Conservation (phyloP, 2,329 filamentous ascomycete genomes). For the Paecilomyces dactylethromorphus region DNA sequence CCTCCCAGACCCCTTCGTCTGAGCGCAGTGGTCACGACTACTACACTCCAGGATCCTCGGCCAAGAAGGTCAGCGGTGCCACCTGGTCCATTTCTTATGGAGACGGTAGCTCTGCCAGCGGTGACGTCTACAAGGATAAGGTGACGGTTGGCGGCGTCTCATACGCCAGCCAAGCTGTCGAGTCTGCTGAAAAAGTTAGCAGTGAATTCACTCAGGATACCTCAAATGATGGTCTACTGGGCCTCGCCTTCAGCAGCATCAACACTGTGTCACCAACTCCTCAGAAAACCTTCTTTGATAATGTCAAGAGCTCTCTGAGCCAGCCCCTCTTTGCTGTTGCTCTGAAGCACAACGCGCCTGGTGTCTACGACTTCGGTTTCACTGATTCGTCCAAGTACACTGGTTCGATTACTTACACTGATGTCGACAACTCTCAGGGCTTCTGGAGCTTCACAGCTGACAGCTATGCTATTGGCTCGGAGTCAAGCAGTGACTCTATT, state of each 20-base stretch:
- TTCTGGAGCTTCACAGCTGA: constrained; percentile 58
- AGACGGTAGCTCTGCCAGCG: constrained; percentile 57
- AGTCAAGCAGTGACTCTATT: constrained; percentile 37
- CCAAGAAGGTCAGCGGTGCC: constrained; percentile 41
- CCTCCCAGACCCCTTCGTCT: constrained; percentile 46
- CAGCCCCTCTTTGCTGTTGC: constrained; percentile 48
- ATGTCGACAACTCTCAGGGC: constrained; percentile 51
- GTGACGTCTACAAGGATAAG: constrained; percentile 60
- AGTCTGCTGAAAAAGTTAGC: constrained; percentile 57
- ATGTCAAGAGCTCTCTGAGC: constrained; percentile 45
- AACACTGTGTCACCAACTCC: constrained; percentile 49
- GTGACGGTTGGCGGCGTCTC: constrained; percentile 56
- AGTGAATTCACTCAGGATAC: constrained; percentile 44
- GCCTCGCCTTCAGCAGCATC: constrained; percentile 53
- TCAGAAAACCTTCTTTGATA: constrained; percentile 56
- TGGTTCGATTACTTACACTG: constrained; percentile 50
- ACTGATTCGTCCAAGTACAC: constrained; percentile 55
- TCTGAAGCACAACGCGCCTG: constrained; percentile 47
- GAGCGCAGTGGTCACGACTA: constrained; percentile 49
- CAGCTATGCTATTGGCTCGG: constrained; percentile 50
- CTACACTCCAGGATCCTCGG: constrained; percentile 49
- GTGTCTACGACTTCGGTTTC: constrained; percentile 53
- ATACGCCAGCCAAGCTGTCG: constrained; percentile 57
- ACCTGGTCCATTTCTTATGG: constrained; percentile 59
- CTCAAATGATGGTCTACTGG: constrained; percentile 54